Percentiles rank a stretch among this genome's conserved stretches.
Conservation (phyloP, 2,329 filamentous ascomycete genomes). For the Aspergillus pseudotamarii region DNA sequence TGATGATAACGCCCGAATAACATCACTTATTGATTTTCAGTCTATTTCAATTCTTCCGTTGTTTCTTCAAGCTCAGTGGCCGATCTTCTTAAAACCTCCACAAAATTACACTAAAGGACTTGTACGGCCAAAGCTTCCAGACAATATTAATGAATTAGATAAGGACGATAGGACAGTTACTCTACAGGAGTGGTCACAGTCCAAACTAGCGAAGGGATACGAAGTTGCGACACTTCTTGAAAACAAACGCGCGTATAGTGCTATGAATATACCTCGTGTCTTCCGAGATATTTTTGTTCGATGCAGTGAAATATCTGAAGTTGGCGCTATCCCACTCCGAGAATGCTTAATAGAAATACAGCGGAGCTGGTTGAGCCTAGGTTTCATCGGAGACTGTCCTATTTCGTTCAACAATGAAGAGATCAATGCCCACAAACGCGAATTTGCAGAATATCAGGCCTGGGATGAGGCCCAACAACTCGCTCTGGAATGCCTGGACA, state of each 20-base stretch:
- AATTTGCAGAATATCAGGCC: slow-evolving; percentile 34
- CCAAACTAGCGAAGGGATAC: slow-evolving; percentile 33
- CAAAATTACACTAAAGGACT: slow-evolving; percentile 22
- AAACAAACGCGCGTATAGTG: slow-evolving; percentile 24
- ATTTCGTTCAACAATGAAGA: slow-evolving; percentile 32
- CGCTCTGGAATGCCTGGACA: slow-evolving; percentile 31
- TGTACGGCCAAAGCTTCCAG: slow-evolving; percentile 28
- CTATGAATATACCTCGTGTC: slow-evolving; percentile 30
- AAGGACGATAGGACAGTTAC: slow-evolving; percentile 20
- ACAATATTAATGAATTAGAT: slow-evolving; percentile 34
- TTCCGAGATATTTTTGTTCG: slow-evolving; percentile 36
- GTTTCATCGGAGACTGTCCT: slow-evolving; percentile 31
- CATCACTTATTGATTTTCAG: slow-evolving; percentile 30
- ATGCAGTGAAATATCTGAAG: slow-evolving; percentile 30
- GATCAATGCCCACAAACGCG: slow-evolving; percentile 25
- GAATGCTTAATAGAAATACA: slow-evolving; percentile 37
- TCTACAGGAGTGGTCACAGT: slow-evolving; percentile 20
- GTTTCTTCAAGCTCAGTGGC: slow-evolving; percentile 33
- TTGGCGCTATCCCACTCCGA: slow-evolving; percentile 34
- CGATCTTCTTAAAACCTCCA: slow-evolving; percentile 28
- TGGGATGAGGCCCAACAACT: slow-evolving; percentile 30
- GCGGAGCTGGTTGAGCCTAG: slow-evolving; percentile 30
- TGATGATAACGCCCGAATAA: slow-evolving; percentile 22
- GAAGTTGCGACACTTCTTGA: slow-evolving; percentile 29
- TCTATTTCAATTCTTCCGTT: slow-evolving; percentile 27